Base-by-base conservation (phyloP, 192 early-diverging fungal genomes). In the Podila minutissima region DNA sequence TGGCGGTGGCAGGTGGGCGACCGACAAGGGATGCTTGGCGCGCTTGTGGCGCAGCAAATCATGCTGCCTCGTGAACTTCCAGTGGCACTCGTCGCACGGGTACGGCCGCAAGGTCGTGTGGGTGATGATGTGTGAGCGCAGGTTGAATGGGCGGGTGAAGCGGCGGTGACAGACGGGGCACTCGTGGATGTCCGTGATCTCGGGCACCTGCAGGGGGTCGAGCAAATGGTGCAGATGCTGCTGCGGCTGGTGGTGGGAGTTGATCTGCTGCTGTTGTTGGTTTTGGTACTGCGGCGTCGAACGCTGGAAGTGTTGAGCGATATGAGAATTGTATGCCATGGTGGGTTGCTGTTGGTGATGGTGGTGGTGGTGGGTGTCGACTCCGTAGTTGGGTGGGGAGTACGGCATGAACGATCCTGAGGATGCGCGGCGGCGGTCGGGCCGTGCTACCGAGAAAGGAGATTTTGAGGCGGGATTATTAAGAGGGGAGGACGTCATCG, bases 51-150 rank as follows among this genome's bases (percentile, higher is more conserved):
- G 57, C 49, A 79, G 29, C 12, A 79, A 61, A 31, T 79, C 75
- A 33, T 79, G 75, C 32, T 79, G 75, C 24, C 97, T 86, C 22
- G 95, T 91, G 84, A 98, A 98, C 20, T 88, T 86, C 65, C 90
- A 88, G 9, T 90, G 83, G 74, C 97, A 98, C 71, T 88, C 86
- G n/a, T 84, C 82, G 64, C 94, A 96, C 66, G 86, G 82, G 71
- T 88, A 93, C n/a, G 94, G 94, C 26, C 93, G 87, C 69, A 93
- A 90, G 1, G 88, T 84, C 28, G 92, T 91, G 71, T 95, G 94
- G 4, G 92, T 93, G 63, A 91, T 84, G 29, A 90, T 86, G 75
- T 95, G 94, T n/a, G 92, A 93, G 59, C 90, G 90, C 48, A 95
- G 84, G 62, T 95, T 93, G 75, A 94, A 93, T 59, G 89, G 90